Evolutionary conservation across 148 eudicot species (phyloP), one percentile per base, ranked within the genome.

Genomic region (Salicornia ramosissima): DNA sequence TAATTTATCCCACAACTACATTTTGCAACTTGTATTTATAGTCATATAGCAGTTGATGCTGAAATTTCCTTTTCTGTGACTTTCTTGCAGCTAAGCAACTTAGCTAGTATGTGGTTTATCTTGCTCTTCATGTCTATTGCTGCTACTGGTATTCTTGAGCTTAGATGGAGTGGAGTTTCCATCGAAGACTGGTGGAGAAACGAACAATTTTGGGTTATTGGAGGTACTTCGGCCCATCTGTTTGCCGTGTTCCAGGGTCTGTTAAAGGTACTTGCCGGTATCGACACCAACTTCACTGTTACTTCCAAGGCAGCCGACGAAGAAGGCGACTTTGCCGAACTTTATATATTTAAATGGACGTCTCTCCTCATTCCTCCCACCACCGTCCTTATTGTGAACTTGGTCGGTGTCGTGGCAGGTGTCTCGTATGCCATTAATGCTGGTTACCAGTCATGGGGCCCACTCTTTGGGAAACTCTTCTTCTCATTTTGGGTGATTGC

Each of bases 151-250:
- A 80, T 90, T 47, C 79, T 90, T 26, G 96, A 87, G 69, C 84
- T 90, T 21, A 65, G 91, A 61, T 89, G 96, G 96, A 82, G 91
- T 51, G 91, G 92, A 57, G 96, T 90, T 11, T 78, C 86, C 34
- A 84, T 90, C 4, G 92, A 90, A 24, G 96, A 84, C 71, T 90
- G 92, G 96, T 90, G 96, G 96, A 87, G 96, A 77, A 90, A 90
- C 67, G 96, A 90, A 39, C 96, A 90, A 81, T 90, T 90, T 55
- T 90, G 96, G 96, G 96, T 90, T 79, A 90, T 87, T 39, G 96
- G 92, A 56, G 96, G 96, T 18, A 89, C 96, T 15, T 89, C 96
- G 0, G 96, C 96, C 31, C 96, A 89, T 77, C 85, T 87, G 19
- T 87, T 90, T 42, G 96, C 96, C 2, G 92, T 90, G 76, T 90